Conservation (phyloP, 768 basidiomycete species). For the Leucosporidium scottii region DNA sequence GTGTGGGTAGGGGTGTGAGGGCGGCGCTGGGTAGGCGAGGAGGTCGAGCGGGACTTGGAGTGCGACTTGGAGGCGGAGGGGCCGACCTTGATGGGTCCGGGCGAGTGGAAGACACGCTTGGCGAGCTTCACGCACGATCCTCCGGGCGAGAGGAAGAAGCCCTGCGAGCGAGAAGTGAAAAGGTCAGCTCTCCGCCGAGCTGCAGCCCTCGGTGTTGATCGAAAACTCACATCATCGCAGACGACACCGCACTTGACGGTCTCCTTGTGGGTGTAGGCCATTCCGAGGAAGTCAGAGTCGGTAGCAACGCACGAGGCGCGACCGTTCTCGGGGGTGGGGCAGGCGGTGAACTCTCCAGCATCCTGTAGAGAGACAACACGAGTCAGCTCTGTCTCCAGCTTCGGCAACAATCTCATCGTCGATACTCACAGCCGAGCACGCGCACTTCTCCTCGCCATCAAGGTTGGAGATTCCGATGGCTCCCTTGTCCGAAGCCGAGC, state of each 20-base stretch:
- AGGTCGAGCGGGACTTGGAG: not conserved
- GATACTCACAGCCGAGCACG: constrained; percentile 21
- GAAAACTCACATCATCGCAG: constrained; percentile 20
- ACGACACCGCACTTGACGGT: constrained; percentile 17
- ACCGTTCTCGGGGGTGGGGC: constrained; percentile 24
- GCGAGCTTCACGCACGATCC: constrained; percentile 23
- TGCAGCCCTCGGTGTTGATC: not conserved
- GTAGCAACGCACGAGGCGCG: constrained; percentile 20
- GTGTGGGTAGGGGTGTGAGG: not conserved
- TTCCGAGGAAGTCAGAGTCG: constrained; percentile 31
- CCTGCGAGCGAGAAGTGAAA: constrained; percentile 3
- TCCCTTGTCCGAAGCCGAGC: constrained; percentile 26
- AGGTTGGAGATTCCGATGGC: constrained; percentile 18
- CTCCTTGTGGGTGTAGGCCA: constrained; percentile 5
- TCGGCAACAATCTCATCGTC: not conserved
- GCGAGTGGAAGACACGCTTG: constrained; percentile 18
- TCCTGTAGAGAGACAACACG: constrained; percentile 3
- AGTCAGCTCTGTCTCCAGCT: not conserved
- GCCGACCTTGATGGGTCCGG: not conserved
- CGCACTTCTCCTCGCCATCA: constrained; percentile 28
- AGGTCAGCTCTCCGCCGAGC: not conserved
- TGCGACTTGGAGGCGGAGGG: constrained; percentile 1
- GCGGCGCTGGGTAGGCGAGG: not conserved
- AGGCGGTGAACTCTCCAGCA: constrained; percentile 20
- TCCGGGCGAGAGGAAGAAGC: constrained; percentile 23